phyloP scores from a whole-genome alignment of 2,329 filamentous ascomycete genomes.

The Colletotrichum higginsianum region DNA sequence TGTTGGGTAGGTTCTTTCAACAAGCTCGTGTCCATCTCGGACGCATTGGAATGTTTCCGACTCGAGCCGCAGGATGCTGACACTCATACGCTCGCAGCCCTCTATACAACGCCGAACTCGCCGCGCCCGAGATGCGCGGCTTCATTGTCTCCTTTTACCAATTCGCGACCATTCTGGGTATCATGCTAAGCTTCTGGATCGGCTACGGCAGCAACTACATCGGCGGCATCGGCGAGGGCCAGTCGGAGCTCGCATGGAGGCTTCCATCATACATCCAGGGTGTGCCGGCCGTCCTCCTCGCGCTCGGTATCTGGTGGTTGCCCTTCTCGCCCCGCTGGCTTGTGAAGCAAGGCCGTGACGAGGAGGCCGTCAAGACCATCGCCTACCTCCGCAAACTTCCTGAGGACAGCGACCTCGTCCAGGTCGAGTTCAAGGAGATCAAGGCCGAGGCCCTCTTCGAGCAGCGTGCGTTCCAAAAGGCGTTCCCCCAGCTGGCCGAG shows the following conservation, averaged over 20 bases:
- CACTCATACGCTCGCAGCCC: conserved; percentile 46
- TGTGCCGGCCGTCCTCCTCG: conserved; percentile 54
- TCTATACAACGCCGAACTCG: conserved; percentile 66
- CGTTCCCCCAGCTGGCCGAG: conserved; percentile 60
- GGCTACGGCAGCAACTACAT: conserved; percentile 63
- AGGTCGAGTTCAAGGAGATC: conserved; percentile 59
- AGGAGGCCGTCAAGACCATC: conserved; percentile 61
- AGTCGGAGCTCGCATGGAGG: conserved; percentile 60
- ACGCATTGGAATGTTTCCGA: too few relatives aligned
- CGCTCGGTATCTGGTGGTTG: conserved; percentile 56
- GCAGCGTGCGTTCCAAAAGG: conserved; percentile 57
- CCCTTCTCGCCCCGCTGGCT: conserved; percentile 58
- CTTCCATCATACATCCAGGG: conserved; percentile 63
- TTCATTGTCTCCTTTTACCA: conserved; percentile 77
- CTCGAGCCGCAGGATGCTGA: background rate
- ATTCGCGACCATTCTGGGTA: conserved; percentile 72
- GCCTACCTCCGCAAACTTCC: conserved; percentile 73
- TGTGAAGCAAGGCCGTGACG: conserved; percentile 53
- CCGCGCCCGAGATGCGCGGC: conserved; percentile 76
- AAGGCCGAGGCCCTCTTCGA: conserved; percentile 62
- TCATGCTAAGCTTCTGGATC: conserved; percentile 66
- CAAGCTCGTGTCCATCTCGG: too few relatives aligned
- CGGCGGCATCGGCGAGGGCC: conserved; percentile 59
- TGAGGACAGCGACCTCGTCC: conserved; percentile 72
- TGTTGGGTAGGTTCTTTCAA: conserved; percentile 48